A percentile compares a stretch with the other conserved stretches of the same genome.
Conservation (phyloP, 2,329 filamentous ascomycete genomes). For the Pleomassaria siparia region DNA sequence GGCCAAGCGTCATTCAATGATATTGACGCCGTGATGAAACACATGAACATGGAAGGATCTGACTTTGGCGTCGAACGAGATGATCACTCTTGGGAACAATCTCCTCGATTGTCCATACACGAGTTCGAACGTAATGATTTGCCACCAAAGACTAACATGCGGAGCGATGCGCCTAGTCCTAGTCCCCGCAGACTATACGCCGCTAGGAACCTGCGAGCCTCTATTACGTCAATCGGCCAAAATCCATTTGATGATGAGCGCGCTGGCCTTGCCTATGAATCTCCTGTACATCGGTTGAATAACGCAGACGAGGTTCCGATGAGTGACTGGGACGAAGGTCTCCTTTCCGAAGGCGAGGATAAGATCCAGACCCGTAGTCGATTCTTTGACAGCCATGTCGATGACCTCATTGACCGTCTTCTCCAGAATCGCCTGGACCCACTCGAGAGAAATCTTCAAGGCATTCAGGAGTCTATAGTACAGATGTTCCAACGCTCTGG, state of each 20-base stretch:
- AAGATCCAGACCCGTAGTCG: conserved; percentile 79
- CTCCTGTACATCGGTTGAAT: conserved; percentile 64
- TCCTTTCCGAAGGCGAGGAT: conserved; percentile 72
- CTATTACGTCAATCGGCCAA: conserved; percentile 46
- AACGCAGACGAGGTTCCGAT: conserved; percentile 65
- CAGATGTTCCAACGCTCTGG: conserved; percentile 54
- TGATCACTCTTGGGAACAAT: conserved; percentile 46
- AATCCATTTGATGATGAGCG: conserved; percentile 66
- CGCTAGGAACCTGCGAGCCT: conserved; percentile 30
- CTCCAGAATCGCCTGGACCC: conserved; percentile 77
- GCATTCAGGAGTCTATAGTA: conserved; percentile 71
- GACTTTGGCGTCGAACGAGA: conserved; percentile 72
- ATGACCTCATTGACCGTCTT: conserved; percentile 77
- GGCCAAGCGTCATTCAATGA: conserved; percentile 68
- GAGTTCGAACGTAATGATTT: conserved; percentile 35
- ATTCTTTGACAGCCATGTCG: conserved; percentile 91
- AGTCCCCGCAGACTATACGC: conserved; percentile 60
- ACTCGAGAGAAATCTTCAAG: conserved; percentile 74
- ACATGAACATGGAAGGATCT: conserved; percentile 73
- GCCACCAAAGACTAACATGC: conserved; percentile 47
- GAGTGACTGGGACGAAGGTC: conserved; percentile 90
- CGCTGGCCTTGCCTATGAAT: conserved; percentile 55
- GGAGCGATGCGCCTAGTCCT: conserved; percentile 73
- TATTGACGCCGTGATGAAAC: conserved; percentile 89
- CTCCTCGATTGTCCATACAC: conserved; percentile 36